Evolutionary conservation across 2,329 filamentous ascomycete genomes (phyloP).

Genomic region (Ambrosiella beaveri): DNA sequence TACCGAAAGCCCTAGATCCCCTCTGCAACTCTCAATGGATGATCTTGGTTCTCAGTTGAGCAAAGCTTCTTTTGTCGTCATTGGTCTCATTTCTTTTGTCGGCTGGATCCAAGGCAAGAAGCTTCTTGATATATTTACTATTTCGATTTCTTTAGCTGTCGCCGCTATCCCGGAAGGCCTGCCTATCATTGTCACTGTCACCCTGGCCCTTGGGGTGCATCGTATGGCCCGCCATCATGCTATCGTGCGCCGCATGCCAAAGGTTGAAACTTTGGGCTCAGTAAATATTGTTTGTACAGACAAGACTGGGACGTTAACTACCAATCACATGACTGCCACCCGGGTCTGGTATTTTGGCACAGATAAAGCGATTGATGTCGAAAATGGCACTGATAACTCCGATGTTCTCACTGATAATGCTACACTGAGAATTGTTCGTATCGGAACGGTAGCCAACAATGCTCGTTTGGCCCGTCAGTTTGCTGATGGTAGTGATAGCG

Average conservation of each 20-base stretch:
- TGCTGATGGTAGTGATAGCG: slow-evolving; percentile 45
- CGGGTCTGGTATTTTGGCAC: slow-evolving; percentile 91
- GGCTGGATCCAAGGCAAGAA: slow-evolving; percentile 81
- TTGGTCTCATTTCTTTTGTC: slow-evolving; percentile 78
- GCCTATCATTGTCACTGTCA: slow-evolving; percentile 96
- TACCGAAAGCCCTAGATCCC: slow-evolving; percentile 88
- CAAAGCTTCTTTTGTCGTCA: slow-evolving; percentile 91
- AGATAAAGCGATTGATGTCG: slow-evolving; percentile 32
- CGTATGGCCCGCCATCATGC: slow-evolving; percentile 91
- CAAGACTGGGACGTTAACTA: slow-evolving; percentile 91
- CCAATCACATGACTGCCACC: slow-evolving; percentile 95
- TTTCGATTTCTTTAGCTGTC: slow-evolving; percentile 89
- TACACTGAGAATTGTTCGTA: slow-evolving; percentile 64
- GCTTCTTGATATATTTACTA: slow-evolving; percentile 88
- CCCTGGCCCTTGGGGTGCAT: slow-evolving; percentile 81
- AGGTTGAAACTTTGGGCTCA: slow-evolving; percentile 93
- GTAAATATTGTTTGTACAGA: slow-evolving; percentile 99
- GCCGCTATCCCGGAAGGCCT: slow-evolving; percentile 91
- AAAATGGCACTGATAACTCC: slow-evolving; percentile 34
- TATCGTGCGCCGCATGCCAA: slow-evolving; percentile 88
- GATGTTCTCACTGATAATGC: slow-evolving; percentile 51
- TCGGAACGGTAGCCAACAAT: slow-evolving; percentile 95
- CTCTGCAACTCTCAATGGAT: slow-evolving; percentile 91
- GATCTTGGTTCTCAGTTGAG: slow-evolving; percentile 89
- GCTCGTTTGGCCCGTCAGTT: slow-evolving; percentile 59